Percentiles rank a stretch among this genome's conserved stretches.
Conservation (phyloP, 2,329 filamentous ascomycete species). For the Alternaria rosae region DNA sequence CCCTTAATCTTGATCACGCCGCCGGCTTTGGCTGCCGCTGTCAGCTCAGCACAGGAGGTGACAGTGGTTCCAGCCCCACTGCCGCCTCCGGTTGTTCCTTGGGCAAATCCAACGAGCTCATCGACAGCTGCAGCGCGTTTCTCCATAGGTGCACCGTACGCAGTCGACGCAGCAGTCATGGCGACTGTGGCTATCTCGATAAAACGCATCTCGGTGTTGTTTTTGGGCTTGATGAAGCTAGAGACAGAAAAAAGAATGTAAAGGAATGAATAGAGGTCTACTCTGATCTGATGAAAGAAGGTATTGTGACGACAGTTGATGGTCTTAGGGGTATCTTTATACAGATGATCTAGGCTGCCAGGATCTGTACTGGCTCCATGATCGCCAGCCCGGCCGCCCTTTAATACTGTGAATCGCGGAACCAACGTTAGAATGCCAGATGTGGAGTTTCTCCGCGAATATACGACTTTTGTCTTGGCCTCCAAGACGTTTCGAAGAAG, state of each 20-base stretch:
- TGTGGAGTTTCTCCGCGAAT: conserved; percentile 22
- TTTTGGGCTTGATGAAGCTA: conserved; percentile 1
- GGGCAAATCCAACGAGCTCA: conserved; percentile 56
- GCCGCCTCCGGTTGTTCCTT: conserved; percentile 63
- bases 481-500: background rate
- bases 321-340: conserved; percentile 16
- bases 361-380: conserved; percentile 13
- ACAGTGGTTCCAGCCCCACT: conserved; percentile 65
- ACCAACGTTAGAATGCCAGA: conserved; percentile 13
- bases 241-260: conserved; percentile 8
- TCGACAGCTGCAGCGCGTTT: conserved; percentile 39
- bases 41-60: conserved; percentile 59
- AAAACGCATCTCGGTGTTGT: conserved; percentile 35
- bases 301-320: background rate
- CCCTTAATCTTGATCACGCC: conserved; percentile 47
- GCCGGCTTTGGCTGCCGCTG: conserved; percentile 54
- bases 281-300: conserved; percentile 16
- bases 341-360: conserved; percentile 1
- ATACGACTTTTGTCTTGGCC: conserved; percentile 13
- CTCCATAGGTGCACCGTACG: conserved; percentile 30
- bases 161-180: conserved; percentile 38
- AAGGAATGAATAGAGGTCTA: conserved; percentile 29
- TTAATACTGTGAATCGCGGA: conserved; percentile 21
- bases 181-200: conserved; percentile 31
- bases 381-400: conserved; percentile 21